These are phyloP conservation scores for Balakata baccata DNA, from an alignment of 345 rosid genomes.

Conservation along the genomic window DNA sequence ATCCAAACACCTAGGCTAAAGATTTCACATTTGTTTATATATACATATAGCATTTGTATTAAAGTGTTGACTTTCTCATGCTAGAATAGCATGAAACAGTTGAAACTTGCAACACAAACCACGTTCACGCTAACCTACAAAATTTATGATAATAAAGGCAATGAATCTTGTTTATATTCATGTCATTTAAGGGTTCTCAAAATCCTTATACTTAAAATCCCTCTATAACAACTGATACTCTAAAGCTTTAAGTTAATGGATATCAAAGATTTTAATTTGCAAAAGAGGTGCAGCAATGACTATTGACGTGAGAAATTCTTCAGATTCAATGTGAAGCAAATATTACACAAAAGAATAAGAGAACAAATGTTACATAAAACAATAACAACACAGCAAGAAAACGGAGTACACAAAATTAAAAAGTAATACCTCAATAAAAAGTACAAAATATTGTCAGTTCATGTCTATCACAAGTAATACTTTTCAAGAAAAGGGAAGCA, in stretches of 20 bases:
- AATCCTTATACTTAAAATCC: background rate
- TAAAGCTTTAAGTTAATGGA: background rate
- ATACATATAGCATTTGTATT: background rate
- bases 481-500: background rate
- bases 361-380: background rate
- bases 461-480: background rate
- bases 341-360: too few relatives aligned
- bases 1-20: background rate
- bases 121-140: background rate
- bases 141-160: background rate
- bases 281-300: background rate
- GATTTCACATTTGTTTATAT: background rate
- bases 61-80: too few relatives aligned
- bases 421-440: background rate
- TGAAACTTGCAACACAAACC: background rate
- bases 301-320: background rate
- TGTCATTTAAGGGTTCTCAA: background rate
- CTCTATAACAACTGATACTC: background rate
- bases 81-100: background rate
- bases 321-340: too few relatives aligned
- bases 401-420: background rate
- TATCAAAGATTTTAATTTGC: background rate
- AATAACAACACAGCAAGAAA: background rate
- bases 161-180: background rate
- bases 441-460: background rate